phyloP scores from a whole-genome alignment of 225 moss, liverwort and hornwort species.

The Takakia lepidozioides region DNA sequence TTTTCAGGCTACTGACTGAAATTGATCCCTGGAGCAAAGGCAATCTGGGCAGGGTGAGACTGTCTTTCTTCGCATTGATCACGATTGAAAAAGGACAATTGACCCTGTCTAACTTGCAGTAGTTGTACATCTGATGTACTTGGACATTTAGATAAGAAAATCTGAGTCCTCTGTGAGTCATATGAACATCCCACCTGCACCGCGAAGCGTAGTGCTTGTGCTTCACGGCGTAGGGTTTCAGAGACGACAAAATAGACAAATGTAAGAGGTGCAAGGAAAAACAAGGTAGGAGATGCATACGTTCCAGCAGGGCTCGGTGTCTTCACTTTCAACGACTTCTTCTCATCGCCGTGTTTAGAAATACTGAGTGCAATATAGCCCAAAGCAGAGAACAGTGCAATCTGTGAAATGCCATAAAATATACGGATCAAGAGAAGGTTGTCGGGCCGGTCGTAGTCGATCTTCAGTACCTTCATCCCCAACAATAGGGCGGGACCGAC shows the following conservation, averaged over 20 bases:
- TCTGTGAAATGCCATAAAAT: slow-evolving; percentile 52
- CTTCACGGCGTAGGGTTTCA: too few relatives aligned
- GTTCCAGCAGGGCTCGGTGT: slow-evolving; percentile 13
- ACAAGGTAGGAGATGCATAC: slow-evolving; percentile 17
- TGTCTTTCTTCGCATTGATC: too few relatives aligned
- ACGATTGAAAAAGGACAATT: too few relatives aligned
- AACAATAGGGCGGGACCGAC: slow-evolving; percentile 56
- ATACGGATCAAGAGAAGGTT: slow-evolving; percentile 62
- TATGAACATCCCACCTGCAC: too few relatives aligned
- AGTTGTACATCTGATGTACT: too few relatives aligned
- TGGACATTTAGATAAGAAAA: too few relatives aligned
- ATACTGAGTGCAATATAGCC: slow-evolving; percentile 39
- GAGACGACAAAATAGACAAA: too few relatives aligned
- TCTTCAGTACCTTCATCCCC: slow-evolving; percentile 41
- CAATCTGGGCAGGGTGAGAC: background rate
- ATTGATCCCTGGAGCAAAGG: too few relatives aligned
- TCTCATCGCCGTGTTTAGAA: slow-evolving; percentile 33
- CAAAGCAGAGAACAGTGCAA: slow-evolving; percentile 26
- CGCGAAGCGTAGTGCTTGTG: too few relatives aligned
- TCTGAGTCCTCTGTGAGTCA: too few relatives aligned
- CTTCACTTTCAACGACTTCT: slow-evolving; percentile 46
- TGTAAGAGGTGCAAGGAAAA: background rate
- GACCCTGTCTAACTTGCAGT: too few relatives aligned
- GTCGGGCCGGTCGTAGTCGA: slow-evolving; percentile 47
- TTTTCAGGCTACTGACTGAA: too few relatives aligned